Evolutionary conservation across 768 basidiomycete species (phyloP), one percentile per base, ranked within the genome.

Genomic region (Dioszegia hungarica): DNA sequence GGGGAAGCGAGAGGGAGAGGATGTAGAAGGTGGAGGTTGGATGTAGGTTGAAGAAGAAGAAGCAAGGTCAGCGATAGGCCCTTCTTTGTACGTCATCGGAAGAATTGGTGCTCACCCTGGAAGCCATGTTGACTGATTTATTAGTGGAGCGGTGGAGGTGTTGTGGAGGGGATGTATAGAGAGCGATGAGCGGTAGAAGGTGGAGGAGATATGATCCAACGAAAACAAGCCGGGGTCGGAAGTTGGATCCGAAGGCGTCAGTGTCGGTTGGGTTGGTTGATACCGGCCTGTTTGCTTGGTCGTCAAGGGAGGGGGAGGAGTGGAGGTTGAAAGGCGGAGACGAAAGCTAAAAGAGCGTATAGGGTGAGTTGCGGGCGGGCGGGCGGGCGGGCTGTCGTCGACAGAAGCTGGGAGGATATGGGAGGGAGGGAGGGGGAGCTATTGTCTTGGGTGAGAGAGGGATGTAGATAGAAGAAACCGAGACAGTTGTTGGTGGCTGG

Each of bases 121-220:
- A 63, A 51, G 61, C 61, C 61, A 63, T 63, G 48, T 55, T 59
- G 52, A 53, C 31, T 9, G 9, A 41, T 19, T 45, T 36, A 5
- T 41, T 31, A 31, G 44, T 25, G 15, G 31, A n/a, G n/a, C n/a
- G n/a, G 11, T 19, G 53, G 40, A 34, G 22, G n/a, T 17, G 27
- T 20, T n/a, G 28, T 14, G 27, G 37, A 46, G 24, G 27, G 44
- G 12, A 20, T 10, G 19, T 19, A 27, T 19, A 54, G 40, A 41
- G 38, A n/a, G 34, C 25, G 27, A 52, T 49, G 17, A 10, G 20
- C 29, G 45, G 29, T 4, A 15, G 47, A 31, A 31, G 47, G 6
- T n/a, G 24, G 33, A 19, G 28, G n/a, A 49, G 47, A n/a, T n/a
- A n/a, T n/a, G n/a, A n/a, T n/a, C n/a, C n/a, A n/a, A n/a, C n/a